Conservation (phyloP, 1,284 basidiomycete genomes). For the Amylostereum chailletii region DNA sequence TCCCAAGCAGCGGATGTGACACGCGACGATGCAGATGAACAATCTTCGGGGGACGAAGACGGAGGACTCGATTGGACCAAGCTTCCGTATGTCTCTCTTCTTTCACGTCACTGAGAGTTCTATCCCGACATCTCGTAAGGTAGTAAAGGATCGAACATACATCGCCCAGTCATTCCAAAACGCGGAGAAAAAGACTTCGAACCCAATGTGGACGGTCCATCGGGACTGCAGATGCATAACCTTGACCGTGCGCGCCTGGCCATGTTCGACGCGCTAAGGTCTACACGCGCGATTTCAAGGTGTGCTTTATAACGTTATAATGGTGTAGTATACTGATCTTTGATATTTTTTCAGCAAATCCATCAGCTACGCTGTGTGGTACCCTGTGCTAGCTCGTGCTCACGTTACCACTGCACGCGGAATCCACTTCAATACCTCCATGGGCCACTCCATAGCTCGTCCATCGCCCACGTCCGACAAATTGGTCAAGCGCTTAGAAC, state of each 20-base stretch:
- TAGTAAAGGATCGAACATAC: constrained; percentile 6
- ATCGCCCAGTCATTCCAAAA: constrained; percentile 68
- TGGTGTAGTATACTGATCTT: neutral
- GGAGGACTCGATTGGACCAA: constrained; percentile 52
- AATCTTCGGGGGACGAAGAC: constrained; percentile 48
- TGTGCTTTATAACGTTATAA: constrained; percentile 22
- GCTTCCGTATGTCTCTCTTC: constrained; percentile 28
- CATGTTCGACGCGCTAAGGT: constrained; percentile 76
- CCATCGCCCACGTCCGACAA: constrained; percentile 26
- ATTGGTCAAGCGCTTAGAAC: constrained; percentile 58
- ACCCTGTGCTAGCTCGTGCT: constrained; percentile 52
- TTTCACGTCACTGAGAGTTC: neutral
- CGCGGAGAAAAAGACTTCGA: constrained; percentile 96
- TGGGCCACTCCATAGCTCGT: constrained; percentile 67
- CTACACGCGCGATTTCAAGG: constrained; percentile 70
- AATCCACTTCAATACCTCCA: constrained; percentile 57
- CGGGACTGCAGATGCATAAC: constrained; percentile 74
- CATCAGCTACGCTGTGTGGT: constrained; percentile 69
- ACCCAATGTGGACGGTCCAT: constrained; percentile 64
- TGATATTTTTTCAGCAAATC: constrained; percentile 45
- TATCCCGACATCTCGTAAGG: neutral
- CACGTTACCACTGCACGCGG: constrained; percentile 68
- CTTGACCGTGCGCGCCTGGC: constrained; percentile 67
- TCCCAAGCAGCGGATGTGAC: constrained; percentile 10
- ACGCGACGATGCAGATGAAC: constrained; percentile 32